Evolutionary conservation across 2,329 filamentous ascomycete species (phyloP).

Genomic region (Hymenoscyphus repandus): DNA sequence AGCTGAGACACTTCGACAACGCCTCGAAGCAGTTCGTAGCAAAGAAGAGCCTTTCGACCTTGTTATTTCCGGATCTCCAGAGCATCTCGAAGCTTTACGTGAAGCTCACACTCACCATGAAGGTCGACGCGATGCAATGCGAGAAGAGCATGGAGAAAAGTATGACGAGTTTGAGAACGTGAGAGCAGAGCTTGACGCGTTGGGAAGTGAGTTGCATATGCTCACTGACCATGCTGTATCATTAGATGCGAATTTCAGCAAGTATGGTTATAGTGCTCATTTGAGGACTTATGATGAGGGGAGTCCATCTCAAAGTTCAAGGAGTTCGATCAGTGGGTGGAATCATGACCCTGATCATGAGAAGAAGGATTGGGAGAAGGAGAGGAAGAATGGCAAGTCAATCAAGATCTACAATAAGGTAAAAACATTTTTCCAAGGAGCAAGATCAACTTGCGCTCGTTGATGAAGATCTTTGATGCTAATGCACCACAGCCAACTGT

Average conservation of each 20-base stretch:
- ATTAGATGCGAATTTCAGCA: conserved; percentile 56
- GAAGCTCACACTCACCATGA: conserved; percentile 50
- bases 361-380: conserved; percentile 34
- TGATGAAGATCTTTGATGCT: conserved; percentile 1
- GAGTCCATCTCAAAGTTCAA: conserved; percentile 13
- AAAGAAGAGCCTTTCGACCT: conserved; percentile 42
- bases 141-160: conserved; percentile 42
- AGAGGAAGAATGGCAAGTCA: conserved; percentile 35
- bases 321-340: conserved; percentile 20
- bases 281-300: conserved; percentile 43
- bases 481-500: conserved; percentile 42
- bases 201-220: conserved; percentile 49
- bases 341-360: conserved; percentile 27
- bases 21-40: conserved; percentile 35
- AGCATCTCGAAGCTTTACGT: conserved; percentile 42
- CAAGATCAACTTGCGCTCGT: neutral
- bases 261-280: conserved; percentile 57
- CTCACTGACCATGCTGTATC: conserved; percentile 49
- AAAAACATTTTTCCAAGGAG: neutral
- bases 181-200: conserved; percentile 45
- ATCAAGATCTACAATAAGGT: conserved; percentile 52
- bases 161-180: conserved; percentile 54
- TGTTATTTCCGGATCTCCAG: conserved; percentile 50
- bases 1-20: conserved; percentile 40
- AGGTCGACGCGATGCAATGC: conserved; percentile 40